Conservation (phyloP, 2,329 filamentous ascomycete species). For the Diaporthe nobilis region DNA sequence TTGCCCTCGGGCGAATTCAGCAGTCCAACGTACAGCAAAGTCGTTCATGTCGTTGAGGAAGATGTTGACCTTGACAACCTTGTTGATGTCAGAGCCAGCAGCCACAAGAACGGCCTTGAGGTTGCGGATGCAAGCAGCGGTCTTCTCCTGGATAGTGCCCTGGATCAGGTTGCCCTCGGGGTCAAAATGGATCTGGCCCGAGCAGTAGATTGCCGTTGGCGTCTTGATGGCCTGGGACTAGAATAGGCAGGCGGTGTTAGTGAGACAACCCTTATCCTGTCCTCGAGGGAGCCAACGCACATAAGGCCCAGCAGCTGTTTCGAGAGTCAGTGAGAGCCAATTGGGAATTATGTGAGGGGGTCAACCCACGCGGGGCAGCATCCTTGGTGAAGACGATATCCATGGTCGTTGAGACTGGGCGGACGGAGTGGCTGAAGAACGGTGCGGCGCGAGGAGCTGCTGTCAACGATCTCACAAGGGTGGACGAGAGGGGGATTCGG, state of each 20-base stretch:
- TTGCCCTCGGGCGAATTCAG: neutral
- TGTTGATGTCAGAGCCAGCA: constrained; percentile 82
- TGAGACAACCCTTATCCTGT: neutral
- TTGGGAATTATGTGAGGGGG: neutral
- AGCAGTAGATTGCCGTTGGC: constrained; percentile 75
- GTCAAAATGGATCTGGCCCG: constrained; percentile 78
- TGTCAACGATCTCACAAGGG: constrained; percentile 42
- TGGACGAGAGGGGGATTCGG: constrained; percentile 4
- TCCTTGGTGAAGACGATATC: constrained; percentile 67
- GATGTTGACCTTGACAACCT: constrained; percentile 91
- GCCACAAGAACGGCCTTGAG: constrained; percentile 86
- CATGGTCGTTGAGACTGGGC: constrained; percentile 36
- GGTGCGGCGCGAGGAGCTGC: constrained; percentile 25
- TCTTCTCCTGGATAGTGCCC: constrained; percentile 75
- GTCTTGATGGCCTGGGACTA: constrained; percentile 79
- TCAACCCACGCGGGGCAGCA: constrained; percentile 68
- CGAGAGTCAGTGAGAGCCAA: constrained; percentile 34
- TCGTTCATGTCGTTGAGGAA: constrained; percentile 94
- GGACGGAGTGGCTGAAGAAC: constrained; percentile 12
- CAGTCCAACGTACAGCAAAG: constrained; percentile 71
- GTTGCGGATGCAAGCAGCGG: constrained; percentile 77
- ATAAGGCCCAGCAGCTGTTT: constrained; percentile 73
- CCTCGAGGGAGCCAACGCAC: constrained; percentile 56
- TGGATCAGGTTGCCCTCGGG: constrained; percentile 68
- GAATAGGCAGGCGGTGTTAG: constrained; percentile 33